A percentile compares a stretch with the other conserved stretches of the same genome.
These are phyloP conservation scores for Spirogloea muscicola DNA, from an alignment of 139 green algal species.

Conservation along the genomic window DNA sequence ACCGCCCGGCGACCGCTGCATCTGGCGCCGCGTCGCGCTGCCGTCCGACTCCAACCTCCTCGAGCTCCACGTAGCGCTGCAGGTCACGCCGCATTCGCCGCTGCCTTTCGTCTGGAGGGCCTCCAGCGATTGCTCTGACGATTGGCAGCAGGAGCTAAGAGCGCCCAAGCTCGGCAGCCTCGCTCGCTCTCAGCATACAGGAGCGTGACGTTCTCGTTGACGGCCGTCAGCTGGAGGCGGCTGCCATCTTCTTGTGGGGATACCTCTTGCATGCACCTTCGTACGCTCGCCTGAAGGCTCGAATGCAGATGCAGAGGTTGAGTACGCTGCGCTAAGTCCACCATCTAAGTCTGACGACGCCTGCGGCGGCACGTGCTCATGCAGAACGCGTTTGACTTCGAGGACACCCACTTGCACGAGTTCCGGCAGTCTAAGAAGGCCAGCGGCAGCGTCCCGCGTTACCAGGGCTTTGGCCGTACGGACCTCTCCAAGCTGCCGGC, in stretches of 20 bases:
- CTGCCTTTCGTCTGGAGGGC: neutral
- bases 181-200: neutral
- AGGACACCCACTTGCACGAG: constrained; percentile 41
- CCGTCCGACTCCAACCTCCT: constrained; percentile 33
- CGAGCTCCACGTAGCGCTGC: constrained; percentile 35
- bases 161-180: neutral
- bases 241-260: constrained; percentile 4
- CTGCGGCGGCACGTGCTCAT: constrained; percentile 11
- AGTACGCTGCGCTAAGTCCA: no score
- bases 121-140: neutral
- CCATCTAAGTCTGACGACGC: no score
- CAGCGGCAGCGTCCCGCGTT: neutral
- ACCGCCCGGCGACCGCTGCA: constrained; percentile 1
- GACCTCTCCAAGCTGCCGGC: neutral
- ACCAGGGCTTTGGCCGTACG: constrained; percentile 10
- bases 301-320: no score
- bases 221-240: neutral
- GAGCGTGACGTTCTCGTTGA: neutral
- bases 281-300: no score
- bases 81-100: constrained; percentile 16
- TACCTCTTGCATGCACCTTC: no score
- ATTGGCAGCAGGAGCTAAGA: neutral
- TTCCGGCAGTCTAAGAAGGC: constrained; percentile 19
- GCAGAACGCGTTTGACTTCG: constrained; percentile 44
- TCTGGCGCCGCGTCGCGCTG: constrained; percentile 33